phyloP scores from a whole-genome alignment of 768 basidiomycete species.

The Rickenella mellea region DNA sequence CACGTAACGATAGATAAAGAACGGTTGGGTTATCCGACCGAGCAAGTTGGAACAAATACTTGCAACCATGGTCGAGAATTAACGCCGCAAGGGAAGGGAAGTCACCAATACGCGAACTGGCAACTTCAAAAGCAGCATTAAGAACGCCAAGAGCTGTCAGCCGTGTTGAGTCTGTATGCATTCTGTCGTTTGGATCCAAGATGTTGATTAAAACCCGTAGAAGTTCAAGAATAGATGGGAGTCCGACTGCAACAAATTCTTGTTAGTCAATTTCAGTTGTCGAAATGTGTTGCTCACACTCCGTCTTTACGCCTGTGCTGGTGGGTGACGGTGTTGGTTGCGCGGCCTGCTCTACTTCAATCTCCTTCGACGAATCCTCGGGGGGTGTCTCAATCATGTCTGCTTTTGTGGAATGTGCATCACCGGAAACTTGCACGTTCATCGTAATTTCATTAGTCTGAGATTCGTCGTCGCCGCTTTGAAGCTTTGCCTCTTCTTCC shows the following conservation, averaged over 20 bases:
- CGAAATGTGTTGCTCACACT: too few species aligned
- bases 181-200: slow-evolving; percentile 86
- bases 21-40: slow-evolving; percentile 80
- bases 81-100: slow-evolving; percentile 74
- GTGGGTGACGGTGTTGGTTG: neutral
- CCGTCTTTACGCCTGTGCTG: neutral
- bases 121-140: slow-evolving; percentile 79
- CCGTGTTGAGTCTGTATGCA: slow-evolving; percentile 94
- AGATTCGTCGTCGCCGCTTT: slow-evolving; percentile 37
- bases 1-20: slow-evolving; percentile 72
- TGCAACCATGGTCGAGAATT: slow-evolving; percentile 84
- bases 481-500: slow-evolving; percentile 59
- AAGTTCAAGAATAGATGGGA: slow-evolving; percentile 88
- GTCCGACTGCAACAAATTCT: slow-evolving; percentile 49
- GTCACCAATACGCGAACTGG: slow-evolving; percentile 63
- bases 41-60: slow-evolving; percentile 93
- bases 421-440: slow-evolving; percentile 34
- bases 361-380: neutral
- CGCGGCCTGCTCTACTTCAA: too few species aligned
- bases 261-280: slow-evolving; percentile 1
- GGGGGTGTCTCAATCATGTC: neutral
- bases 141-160: slow-evolving; percentile 81
- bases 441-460: slow-evolving; percentile 51
- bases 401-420: too few species aligned
- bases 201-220: slow-evolving; percentile 92